Evolutionary conservation across 768 basidiomycete genomes (phyloP).

Genomic region (Pilatotrama ljubarskyi): DNA sequence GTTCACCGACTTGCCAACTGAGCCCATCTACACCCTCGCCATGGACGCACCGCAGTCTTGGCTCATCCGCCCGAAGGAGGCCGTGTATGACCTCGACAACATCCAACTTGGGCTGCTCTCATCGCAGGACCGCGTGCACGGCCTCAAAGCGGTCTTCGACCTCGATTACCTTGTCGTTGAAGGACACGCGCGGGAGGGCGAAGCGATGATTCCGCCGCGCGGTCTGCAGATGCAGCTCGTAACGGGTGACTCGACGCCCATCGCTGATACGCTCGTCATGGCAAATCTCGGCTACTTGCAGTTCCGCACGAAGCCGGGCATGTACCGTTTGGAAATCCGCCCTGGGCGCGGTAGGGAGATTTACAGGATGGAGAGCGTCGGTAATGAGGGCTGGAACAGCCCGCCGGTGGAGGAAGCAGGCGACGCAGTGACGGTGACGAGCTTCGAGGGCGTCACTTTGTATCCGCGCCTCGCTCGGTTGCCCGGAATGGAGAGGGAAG

Average conservation of each 20-base stretch:
- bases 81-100: conserved; percentile 93
- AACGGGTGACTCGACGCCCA: conserved; percentile 38
- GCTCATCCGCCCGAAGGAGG: conserved; percentile 89
- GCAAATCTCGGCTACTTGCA: conserved; percentile 96
- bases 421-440: conserved; percentile 76
- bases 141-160: conserved; percentile 78
- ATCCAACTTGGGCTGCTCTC: conserved; percentile 76
- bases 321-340: conserved; percentile 80
- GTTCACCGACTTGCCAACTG: conserved; percentile 75
- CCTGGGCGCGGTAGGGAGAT: conserved; percentile 80
- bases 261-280: conserved; percentile 91
- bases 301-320: conserved; percentile 90
- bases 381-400: conserved; percentile 89
- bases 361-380: conserved; percentile 81
- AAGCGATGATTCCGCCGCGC: conserved; percentile 69
- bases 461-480: conserved; percentile 75
- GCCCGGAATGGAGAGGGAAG: conserved; percentile 76
- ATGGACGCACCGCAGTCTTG: conserved; percentile 91
- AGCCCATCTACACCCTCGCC: conserved; percentile 91
- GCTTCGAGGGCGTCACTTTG: conserved; percentile 87
- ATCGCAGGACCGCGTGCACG: conserved; percentile 47
- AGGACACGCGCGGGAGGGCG: conserved; percentile 84
- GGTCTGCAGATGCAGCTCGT: conserved; percentile 89
- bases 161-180: conserved; percentile 92
- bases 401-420: conserved; percentile 67